Evolutionary conservation across 1,284 basidiomycete genomes (phyloP), one percentile per base, ranked within the genome.

Genomic region (Leccinum insolens): DNA sequence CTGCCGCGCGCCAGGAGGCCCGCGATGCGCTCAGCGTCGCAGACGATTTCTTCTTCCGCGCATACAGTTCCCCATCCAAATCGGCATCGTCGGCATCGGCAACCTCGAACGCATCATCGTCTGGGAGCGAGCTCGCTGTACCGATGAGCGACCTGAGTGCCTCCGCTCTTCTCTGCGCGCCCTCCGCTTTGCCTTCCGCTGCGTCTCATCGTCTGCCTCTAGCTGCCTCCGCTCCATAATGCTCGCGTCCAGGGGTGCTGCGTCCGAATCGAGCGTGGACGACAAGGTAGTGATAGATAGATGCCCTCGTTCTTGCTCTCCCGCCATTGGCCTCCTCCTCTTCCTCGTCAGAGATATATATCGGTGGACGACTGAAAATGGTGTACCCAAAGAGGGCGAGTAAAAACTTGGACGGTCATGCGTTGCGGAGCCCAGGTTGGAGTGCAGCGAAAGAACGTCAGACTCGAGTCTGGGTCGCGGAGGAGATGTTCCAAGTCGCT

Each of bases 361-460:
- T 86, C 8, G 87, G 83, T 17, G 83, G 80, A 31, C 80, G 81
- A 28, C 90, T 90, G 70, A 92, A 90, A 3, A 91, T 80, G 67
- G 88, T 82, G 71, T 80, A 88, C 6, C 89, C 90, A 69, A 90
- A 90, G 3, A 92, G 72, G 15, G 82, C 83, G 71, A 90, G 85
- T 77, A 75, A 90, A 85, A 65, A 76, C 73, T 71, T 82, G 75
- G 71, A 74, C 1, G 78, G 77, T 68, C 80, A 12, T 75, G 73
- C 4, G 39, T 15, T 9, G 72, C 46, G 8, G 77, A 75, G 7
- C 87, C 88, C 7, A 86, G 73, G 73, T 89, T 88, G 3, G 89
- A 90, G 75, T 91, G 89, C 52, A 92, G 75, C 1, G 90, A 91
- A 65, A 90, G 82, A 12, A 83, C 86, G 68, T 90, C 89, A n/a